phyloP scores from a whole-genome alignment of 2,329 filamentous ascomycete genomes.

The Aureobasidium lini region DNA sequence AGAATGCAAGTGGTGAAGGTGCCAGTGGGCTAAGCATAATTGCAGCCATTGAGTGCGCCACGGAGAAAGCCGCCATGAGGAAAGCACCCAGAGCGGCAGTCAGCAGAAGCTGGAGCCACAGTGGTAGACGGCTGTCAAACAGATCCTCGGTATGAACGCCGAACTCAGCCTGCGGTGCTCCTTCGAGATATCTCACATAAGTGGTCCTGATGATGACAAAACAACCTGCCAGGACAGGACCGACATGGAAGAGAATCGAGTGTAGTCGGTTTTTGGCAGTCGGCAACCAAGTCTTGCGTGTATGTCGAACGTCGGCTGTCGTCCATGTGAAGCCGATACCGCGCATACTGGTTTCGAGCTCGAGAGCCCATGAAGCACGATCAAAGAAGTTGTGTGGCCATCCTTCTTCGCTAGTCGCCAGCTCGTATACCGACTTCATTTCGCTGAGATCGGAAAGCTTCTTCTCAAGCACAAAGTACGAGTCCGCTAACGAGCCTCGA shows the following conservation, averaged over 20 bases:
- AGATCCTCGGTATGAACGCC: conserved; percentile 9
- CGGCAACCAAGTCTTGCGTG: conserved; percentile 37
- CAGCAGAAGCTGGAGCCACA: conserved; percentile 29
- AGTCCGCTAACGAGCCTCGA: conserved; percentile 12
- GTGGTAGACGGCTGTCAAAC: conserved; percentile 30
- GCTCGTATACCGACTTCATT: conserved; percentile 29
- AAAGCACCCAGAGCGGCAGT: conserved; percentile 36
- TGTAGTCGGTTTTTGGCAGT: conserved; percentile 33
- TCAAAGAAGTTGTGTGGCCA: conserved; percentile 33
- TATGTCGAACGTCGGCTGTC: conserved; percentile 38
- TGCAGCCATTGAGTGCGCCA: conserved; percentile 36
- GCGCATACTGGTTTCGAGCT: conserved; percentile 38
- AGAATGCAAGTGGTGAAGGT: conserved; percentile 36
- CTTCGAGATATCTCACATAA: conserved; percentile 25
- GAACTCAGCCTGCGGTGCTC: conserved; percentile 1
- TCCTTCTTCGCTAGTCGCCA: conserved; percentile 32
- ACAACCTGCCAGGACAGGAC: conserved; percentile 30
- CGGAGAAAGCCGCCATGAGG: conserved; percentile 37
- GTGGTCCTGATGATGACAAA: conserved; percentile 30
- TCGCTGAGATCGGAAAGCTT: conserved; percentile 12
- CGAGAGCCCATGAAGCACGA: conserved; percentile 38
- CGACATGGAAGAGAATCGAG: conserved; percentile 32
- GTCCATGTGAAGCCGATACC: conserved; percentile 40
- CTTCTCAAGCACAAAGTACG: conserved; percentile 13
- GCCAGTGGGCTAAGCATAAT: conserved; percentile 33